Base-by-base conservation (phyloP, 192 early-diverging fungal species). In the Physocladia obscura region DNA sequence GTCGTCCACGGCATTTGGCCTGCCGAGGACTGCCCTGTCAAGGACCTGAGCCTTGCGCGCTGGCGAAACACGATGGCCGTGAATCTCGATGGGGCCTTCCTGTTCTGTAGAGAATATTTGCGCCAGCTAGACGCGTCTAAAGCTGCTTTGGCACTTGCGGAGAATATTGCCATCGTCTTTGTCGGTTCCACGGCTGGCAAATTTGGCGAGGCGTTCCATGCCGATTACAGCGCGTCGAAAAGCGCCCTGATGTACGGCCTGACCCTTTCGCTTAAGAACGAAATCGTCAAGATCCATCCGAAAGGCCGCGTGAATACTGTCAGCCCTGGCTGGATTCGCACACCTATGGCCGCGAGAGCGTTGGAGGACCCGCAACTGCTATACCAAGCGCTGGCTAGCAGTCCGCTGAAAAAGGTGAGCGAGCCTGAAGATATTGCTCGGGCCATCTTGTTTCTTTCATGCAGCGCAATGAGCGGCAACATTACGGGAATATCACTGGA, bases 1-100 rank as follows among this genome's bases (percentile, higher is more conserved):
- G 84, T 86, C 34, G 75, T 64, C 65, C 86, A 88, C 48, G 86
- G 86, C 35, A 78, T 88, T 61, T 86, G 84, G 81, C 81, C 84
- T 27, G 17, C 74, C 19, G 70, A 74, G 26, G 76, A 79, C 31
- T 69, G 82, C 8, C 36, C 56, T 19, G 69, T 88, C 31, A 84
- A 81, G 71, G 83, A 88, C 64, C 81, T 88, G 86, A 35, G 69
- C 1, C 67, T 81, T 24, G 67, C 78, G 15, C 75, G 79, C 30
- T 88, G 82, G 82, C 48, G 27, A 49, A 62, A 64, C 49, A 88
- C 82, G 1, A 39, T 88, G 13, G 65, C 39, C 27, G 78, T 88
- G 32, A 88, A 88, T 55, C 73, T 88, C 51, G 79, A 79, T 24
- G 86, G 86, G 5, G 75, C 77, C 4, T 88, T 88, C 69, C 72